Conservation (phyloP, 768 basidiomycete species). For the Phanerochaete sordida region DNA sequence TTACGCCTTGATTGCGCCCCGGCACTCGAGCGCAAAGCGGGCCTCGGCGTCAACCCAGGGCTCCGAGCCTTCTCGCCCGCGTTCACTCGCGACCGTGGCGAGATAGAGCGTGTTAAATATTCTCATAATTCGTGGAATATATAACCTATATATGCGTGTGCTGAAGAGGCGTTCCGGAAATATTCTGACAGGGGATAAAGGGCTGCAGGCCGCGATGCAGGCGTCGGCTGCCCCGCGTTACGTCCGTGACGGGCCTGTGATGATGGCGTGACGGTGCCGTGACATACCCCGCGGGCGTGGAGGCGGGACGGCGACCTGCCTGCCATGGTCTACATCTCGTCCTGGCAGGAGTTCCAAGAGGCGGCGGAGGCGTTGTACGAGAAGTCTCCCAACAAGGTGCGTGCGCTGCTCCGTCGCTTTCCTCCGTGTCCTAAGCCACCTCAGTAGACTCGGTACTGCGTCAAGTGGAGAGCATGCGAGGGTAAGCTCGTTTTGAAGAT, state of each 20-base stretch:
- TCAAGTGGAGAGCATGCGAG: conserved; percentile 87
- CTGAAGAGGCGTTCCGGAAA: too few species aligned
- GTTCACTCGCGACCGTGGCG: not conserved
- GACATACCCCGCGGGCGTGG: not conserved
- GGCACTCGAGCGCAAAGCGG: conserved; percentile 1
- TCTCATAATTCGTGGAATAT: too few species aligned
- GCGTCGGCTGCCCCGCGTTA: too few species aligned
- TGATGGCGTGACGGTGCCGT: not conserved
- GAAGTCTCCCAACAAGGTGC: conserved; percentile 73
- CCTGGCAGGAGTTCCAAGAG: conserved; percentile 89
- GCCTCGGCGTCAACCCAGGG: not conserved
- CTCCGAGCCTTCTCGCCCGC: not conserved
- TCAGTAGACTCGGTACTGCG: conserved; percentile 80
- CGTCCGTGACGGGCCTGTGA: not conserved
- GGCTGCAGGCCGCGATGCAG: too few species aligned
- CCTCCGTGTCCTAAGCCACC: not conserved
- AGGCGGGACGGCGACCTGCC: conserved; percentile 13
- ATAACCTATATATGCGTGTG: too few species aligned
- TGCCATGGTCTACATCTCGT: conserved; percentile 85
- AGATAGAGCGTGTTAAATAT: not conserved
- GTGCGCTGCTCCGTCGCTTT: conserved; percentile 21
- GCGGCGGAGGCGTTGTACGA: conserved; percentile 84
- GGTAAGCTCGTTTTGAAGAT: conserved; percentile 91
- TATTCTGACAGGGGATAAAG: too few species aligned
- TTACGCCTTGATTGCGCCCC: conserved; percentile 5